Base-by-base conservation (phyloP, 2,329 filamentous ascomycete genomes). In the Fusarium pseudoanthophilum region DNA sequence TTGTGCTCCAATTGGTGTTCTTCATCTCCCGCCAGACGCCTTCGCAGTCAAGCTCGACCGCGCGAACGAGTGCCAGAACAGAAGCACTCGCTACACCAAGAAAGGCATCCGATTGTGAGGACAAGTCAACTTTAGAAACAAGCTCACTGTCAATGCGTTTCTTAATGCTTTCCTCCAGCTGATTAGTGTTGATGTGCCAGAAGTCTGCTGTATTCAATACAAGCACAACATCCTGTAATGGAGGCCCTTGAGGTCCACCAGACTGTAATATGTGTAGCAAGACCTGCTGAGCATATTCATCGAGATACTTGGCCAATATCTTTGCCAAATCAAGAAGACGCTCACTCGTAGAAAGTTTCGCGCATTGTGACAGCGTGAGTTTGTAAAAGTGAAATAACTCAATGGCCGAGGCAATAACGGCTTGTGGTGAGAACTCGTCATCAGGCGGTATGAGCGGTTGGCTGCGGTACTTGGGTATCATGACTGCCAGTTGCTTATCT, bases 331-430 rank as follows among this genome's bases (percentile, higher is more conserved):
- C 95, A 16, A 97, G 87, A 46, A 99, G 85, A 45, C 94, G 91
- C 61, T 92, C 91, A n/a, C 95, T 93, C 0, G 95, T 98, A 1
- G 96, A 98, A 2, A 99, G 87, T 81, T 98, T 98, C 8, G 96
- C 95, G 82, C 96, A 99, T 83, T 99, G 96, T 7, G 95, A 94
- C 40, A 99, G 85, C 0, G 94, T 95, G 67, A 95, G 89, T 69
- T 97, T 94, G 84, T 99, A 99, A 80, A 98, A 97, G 78, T 97
- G 94, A 83, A 99, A 99, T 1, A 99, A 89, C 80, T 99, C 96
- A 51, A 97, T 98, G 7, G 96, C 97, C 0, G 96, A 98, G 4
- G 92, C 88, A 65, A 98, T 95, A 64, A 99, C 95, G 49, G 94
- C 91, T 80, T 97, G 94, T 1, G 93, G 87, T 46, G 94, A 93